Evolutionary conservation across 805 yeast species (phyloP), one percentile per base, ranked within the genome.

Genomic region (Nakazawaea holstii): DNA sequence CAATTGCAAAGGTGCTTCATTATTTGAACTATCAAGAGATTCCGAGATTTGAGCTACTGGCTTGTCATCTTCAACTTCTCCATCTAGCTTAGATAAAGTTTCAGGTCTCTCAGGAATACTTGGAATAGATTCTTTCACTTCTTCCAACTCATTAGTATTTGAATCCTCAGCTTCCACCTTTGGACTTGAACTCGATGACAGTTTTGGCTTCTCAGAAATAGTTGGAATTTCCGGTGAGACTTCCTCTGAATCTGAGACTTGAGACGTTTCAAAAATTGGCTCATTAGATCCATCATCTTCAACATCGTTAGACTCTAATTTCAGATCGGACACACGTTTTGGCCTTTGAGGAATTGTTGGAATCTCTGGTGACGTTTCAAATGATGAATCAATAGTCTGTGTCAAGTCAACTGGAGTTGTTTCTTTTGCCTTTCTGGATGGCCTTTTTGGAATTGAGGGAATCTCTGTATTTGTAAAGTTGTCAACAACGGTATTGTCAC

Each of bases 261-360:
- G 8, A 8, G 32, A 11, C 13, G n/a, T 14, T n/a, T 14, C 37
- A 13, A 13, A 7, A 35, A 35, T 10, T 38, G 30, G 6, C 24
- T 6, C 15, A 14, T 6, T 6, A 40, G n/a, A n/a, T n/a, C 29
- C 9, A 4, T 14, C 36, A 2, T 30, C 29, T 6, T 11, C 11
- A 4, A 33, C 35, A 9, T 11, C 28, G 10, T 11, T 27, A 10
- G 35, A 5, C 15, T 20, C 15, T 8, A 35, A 17, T 6, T 26
- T 14, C 14, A 39, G 62, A 33, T 32, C 35, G n/a, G 14, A 6
- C 7, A 13, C 20, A 15, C 39, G 24, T 15, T 15, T 35, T 35
- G 69, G 69, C 46, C 70, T 58, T 31, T 53, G 51, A 13, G 71
- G 69, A 49, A 66, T 48, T 20, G 50, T 38, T 7, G 69, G 69